A percentile compares a stretch with the other conserved stretches of the same genome.
Evolutionary conservation across 805 yeast genomes (phyloP).

Genomic region (Scheffersomyces ergatensis): DNA sequence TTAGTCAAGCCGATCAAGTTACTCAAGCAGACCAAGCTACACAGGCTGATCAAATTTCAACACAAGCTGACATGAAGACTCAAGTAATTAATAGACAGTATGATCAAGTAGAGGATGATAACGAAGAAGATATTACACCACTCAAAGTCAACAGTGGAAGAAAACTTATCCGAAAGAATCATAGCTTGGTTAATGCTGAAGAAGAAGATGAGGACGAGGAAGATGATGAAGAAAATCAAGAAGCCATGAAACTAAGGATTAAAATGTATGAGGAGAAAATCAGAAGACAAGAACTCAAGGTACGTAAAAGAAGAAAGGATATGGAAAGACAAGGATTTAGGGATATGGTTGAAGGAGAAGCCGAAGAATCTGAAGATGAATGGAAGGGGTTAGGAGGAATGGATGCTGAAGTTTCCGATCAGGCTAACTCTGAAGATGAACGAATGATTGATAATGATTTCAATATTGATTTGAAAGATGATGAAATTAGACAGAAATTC

Average conservation of each 20-base stretch:
- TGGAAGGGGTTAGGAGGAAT: constrained; percentile 79
- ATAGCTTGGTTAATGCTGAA: constrained; percentile 10
- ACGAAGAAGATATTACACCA: constrained; percentile 27
- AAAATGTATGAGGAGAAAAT: constrained; percentile 38
- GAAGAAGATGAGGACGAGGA: constrained; percentile 17
- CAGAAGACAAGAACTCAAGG: constrained; percentile 30
- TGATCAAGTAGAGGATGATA: constrained; percentile 6
- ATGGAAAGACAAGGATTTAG: constrained; percentile 58
- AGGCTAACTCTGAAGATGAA: constrained; percentile 73
- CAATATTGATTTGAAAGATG: constrained; percentile 54
- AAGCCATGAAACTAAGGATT: constrained; percentile 23
- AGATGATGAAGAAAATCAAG: constrained; percentile 20
- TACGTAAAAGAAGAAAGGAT: constrained; percentile 41
- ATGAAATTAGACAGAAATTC: constrained; percentile 54
- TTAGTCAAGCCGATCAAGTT: constrained; percentile 5
- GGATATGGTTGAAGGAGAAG: constrained; percentile 73
- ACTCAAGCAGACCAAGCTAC: constrained; percentile 7
- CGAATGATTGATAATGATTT: constrained; percentile 72
- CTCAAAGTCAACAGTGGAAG: constrained; percentile 21
- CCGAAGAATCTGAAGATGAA: constrained; percentile 87
- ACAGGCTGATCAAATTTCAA: constrained; percentile 5
- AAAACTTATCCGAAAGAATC: constrained; percentile 15
- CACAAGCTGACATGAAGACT: constrained; percentile 5
- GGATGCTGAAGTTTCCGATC: constrained; percentile 57
- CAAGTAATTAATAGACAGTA: not conserved